phyloP scores from a whole-genome alignment of 2,329 filamentous ascomycete genomes.

The Epichloe baconii region DNA sequence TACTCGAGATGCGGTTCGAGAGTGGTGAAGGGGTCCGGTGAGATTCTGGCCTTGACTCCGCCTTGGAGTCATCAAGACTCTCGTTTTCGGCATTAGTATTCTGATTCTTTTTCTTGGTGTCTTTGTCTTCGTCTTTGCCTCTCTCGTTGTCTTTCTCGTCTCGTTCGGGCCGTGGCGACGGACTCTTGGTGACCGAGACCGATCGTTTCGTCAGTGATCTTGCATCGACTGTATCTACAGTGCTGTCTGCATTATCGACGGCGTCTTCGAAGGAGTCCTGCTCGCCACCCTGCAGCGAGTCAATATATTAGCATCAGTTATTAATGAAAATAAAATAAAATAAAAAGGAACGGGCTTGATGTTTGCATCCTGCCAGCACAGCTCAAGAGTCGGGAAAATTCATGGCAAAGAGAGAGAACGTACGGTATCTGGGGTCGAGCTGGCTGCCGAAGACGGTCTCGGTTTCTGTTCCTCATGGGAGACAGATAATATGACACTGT shows the following conservation, averaged over 20 bases:
- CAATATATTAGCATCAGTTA: slow-evolving; percentile 2
- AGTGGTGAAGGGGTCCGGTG: slow-evolving; percentile 24
- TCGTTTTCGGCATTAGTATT: slow-evolving; percentile 7
- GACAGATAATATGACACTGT: slow-evolving; percentile 15
- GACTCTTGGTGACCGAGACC: slow-evolving; percentile 21
- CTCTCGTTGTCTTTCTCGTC: neutral
- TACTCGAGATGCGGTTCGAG: slow-evolving; percentile 32
- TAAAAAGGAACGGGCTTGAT: neutral
- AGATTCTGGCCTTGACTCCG: slow-evolving; percentile 9
- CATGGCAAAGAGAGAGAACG: slow-evolving; percentile 6
- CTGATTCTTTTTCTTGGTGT: slow-evolving; percentile 8
- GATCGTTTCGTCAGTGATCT: slow-evolving; percentile 43
- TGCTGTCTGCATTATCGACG: slow-evolving; percentile 35
- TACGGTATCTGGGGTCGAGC: slow-evolving; percentile 18
- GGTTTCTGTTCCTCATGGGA: slow-evolving; percentile 11
- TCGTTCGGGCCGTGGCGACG: slow-evolving; percentile 8
- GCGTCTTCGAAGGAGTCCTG: slow-evolving; percentile 64
- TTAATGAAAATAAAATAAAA: too few relatives aligned
- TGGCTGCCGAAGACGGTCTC: slow-evolving; percentile 18
- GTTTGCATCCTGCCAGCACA: neutral
- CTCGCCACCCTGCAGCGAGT: slow-evolving; percentile 17
- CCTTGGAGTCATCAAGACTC: slow-evolving; percentile 7
- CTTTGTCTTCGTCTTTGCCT: slow-evolving; percentile 1
- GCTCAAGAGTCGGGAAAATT: neutral
- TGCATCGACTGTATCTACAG: slow-evolving; percentile 54